Percentiles rank a stretch among this genome's conserved stretches.
Conservation (phyloP, 257 asterid genomes). For the Penstemon newberryi region DNA sequence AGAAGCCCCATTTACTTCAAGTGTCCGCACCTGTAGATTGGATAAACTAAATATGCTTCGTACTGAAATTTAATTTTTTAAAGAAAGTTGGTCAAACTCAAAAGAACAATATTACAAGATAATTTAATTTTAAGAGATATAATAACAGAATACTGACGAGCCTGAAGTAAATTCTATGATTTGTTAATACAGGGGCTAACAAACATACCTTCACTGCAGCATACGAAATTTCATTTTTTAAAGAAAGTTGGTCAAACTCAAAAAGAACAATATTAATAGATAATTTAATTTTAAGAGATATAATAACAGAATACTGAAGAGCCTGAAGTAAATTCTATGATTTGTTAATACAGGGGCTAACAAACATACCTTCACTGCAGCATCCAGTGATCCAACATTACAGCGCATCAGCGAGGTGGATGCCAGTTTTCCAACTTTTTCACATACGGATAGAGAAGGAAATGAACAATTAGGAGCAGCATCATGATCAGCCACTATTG, state of each 20-base stretch:
- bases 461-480: constrained; percentile 48
- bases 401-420: constrained; percentile 72
- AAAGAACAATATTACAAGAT: not conserved
- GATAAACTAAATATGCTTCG: constrained; percentile 16
- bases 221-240: constrained; percentile 1
- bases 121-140: not conserved
- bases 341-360: not conserved
- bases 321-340: constrained; percentile 6
- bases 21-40: constrained; percentile 69
- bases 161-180: constrained; percentile 6
- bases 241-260: not conserved
- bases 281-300: not conserved
- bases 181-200: not conserved
- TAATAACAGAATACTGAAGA: not conserved
- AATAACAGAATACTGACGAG: not conserved
- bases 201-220: too few species aligned
- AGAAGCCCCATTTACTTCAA: constrained; percentile 60
- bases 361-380: constrained; percentile 71
- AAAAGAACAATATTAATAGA: not conserved
- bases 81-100: not conserved
- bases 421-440: constrained; percentile 53
- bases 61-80: not conserved
- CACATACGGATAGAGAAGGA: constrained; percentile 66
- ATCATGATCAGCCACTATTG: constrained; percentile 34
- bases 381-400: constrained; percentile 62